These are phyloP conservation scores for Arxiozyma bovina DNA, from an alignment of 1,139 yeast species.

Conservation along the genomic window DNA sequence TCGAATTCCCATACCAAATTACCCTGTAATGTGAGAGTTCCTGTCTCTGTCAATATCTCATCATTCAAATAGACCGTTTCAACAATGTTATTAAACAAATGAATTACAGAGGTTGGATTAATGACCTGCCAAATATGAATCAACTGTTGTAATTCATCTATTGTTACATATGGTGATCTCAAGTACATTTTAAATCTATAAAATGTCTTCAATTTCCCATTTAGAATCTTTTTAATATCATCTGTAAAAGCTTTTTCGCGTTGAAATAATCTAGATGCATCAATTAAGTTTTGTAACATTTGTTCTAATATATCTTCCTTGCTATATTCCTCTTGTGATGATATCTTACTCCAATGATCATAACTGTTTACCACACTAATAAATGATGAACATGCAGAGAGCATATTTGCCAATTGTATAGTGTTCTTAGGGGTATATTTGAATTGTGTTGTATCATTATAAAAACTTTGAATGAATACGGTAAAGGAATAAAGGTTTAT, in stretches of 20 bases:
- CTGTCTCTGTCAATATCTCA: slow-evolving; percentile 9
- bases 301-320: slow-evolving; percentile 15
- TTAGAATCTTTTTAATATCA: background rate
- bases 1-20: slow-evolving; percentile 18
- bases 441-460: slow-evolving; percentile 5
- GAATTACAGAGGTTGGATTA: slow-evolving; percentile 17
- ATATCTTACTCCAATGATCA: slow-evolving; percentile 1
- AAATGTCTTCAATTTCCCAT: slow-evolving; percentile 18
- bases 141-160: slow-evolving; percentile 17
- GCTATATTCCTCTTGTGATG: background rate
- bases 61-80: slow-evolving; percentile 21
- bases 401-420: slow-evolving; percentile 25
- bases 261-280: slow-evolving; percentile 16
- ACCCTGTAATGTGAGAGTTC: slow-evolving; percentile 12
- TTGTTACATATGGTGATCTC: slow-evolving; percentile 15
- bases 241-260: background rate
- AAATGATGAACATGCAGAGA: slow-evolving; percentile 7
- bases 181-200: slow-evolving; percentile 23
- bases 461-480: slow-evolving; percentile 21
- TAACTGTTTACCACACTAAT: slow-evolving; percentile 10
- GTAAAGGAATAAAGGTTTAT: slow-evolving; percentile 22
- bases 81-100: slow-evolving; percentile 26
- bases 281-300: slow-evolving; percentile 26
- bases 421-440: slow-evolving; percentile 19
- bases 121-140: slow-evolving; percentile 20